These are phyloP conservation scores for Paramyrothecium roridum DNA, from an alignment of 2,329 filamentous ascomycete genomes.

Conservation along the genomic window DNA sequence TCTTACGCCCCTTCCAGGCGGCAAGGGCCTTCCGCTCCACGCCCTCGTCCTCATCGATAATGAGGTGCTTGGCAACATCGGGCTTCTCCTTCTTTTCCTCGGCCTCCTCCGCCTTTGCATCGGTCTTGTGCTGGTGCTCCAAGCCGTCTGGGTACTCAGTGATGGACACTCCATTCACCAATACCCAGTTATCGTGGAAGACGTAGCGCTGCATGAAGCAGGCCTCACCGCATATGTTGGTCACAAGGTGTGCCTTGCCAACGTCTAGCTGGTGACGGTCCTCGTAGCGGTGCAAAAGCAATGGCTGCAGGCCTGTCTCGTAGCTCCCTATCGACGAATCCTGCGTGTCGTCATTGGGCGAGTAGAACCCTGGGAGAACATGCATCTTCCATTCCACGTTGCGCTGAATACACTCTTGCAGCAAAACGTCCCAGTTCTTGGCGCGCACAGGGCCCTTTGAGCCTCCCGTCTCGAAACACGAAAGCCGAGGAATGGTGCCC, in stretches of 20 bases:
- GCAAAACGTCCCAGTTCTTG: constrained; percentile 35
- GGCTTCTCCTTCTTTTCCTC: constrained; percentile 7
- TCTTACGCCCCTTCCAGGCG: constrained; percentile 30
- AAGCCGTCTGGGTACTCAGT: constrained; percentile 37
- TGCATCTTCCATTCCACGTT: constrained; percentile 33
- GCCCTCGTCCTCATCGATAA: constrained; percentile 24
- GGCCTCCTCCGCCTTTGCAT: constrained; percentile 1
- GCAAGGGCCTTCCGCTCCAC: constrained; percentile 26
- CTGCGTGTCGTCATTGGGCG: constrained; percentile 29
- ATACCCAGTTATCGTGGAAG: constrained; percentile 43
- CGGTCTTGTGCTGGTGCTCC: constrained; percentile 8
- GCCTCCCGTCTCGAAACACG: constrained; percentile 28
- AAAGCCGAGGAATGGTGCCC: constrained; percentile 26
- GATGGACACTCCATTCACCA: constrained; percentile 44
- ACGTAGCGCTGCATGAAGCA: constrained; percentile 45
- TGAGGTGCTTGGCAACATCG: constrained; percentile 23
- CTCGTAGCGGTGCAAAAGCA: constrained; percentile 36
- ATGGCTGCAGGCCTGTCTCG: constrained; percentile 35
- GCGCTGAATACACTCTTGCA: constrained; percentile 36
- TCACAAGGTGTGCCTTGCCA: constrained; percentile 37
- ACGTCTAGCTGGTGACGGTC: constrained; percentile 34
- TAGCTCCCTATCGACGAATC: constrained; percentile 25
- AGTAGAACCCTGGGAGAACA: constrained; percentile 40
- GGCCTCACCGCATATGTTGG: constrained; percentile 39
- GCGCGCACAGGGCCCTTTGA: constrained; percentile 11